phyloP scores from a whole-genome alignment of 148 eudicot species.

The Cornus suecica region DNA sequence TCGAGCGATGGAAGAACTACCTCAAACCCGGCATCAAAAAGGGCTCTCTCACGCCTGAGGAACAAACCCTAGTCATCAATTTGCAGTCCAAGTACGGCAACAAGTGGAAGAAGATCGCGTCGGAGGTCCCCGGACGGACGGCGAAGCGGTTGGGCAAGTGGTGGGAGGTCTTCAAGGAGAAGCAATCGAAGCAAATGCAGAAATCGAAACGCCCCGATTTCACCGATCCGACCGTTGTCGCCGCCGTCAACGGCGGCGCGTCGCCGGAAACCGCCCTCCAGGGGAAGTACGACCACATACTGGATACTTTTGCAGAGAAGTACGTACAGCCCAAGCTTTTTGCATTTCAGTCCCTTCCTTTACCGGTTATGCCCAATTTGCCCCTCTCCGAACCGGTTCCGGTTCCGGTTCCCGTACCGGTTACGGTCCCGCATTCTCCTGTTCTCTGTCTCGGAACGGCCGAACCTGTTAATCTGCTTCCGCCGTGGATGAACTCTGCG shows the following conservation, averaged over 20 bases:
- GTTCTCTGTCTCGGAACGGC: not conserved
- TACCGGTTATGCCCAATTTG: conserved; percentile 15
- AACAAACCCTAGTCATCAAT: conserved; percentile 29
- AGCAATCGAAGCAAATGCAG: conserved; percentile 32
- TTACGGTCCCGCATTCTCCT: conserved; percentile 15
- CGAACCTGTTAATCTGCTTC: conserved; percentile 10
- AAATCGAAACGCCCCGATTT: conserved; percentile 2
- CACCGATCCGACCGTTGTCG: conserved; percentile 1
- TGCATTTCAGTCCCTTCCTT: conserved; percentile 4
- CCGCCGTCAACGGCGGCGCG: conserved; percentile 20
- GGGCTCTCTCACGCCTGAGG: conserved; percentile 31
- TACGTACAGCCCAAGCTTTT: conserved; percentile 27
- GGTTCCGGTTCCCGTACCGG: conserved; percentile 11
- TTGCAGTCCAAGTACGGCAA: conserved; percentile 37
- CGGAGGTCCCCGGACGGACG: conserved; percentile 39
- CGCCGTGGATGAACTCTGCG: conserved; percentile 24
- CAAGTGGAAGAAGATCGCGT: conserved; percentile 42
- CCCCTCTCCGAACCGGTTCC: conserved; percentile 14
- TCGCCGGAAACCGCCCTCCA: conserved; percentile 24
- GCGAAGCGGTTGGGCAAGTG: conserved; percentile 36
- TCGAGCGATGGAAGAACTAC: conserved; percentile 40
- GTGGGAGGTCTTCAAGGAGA: conserved; percentile 47
- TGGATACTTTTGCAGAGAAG: conserved; percentile 41
- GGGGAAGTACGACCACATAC: conserved; percentile 36
- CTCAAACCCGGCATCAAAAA: conserved; percentile 36